These are phyloP conservation scores for Pisolithus tinctorius DNA, from an alignment of 768 basidiomycete species.

Conservation along the genomic window DNA sequence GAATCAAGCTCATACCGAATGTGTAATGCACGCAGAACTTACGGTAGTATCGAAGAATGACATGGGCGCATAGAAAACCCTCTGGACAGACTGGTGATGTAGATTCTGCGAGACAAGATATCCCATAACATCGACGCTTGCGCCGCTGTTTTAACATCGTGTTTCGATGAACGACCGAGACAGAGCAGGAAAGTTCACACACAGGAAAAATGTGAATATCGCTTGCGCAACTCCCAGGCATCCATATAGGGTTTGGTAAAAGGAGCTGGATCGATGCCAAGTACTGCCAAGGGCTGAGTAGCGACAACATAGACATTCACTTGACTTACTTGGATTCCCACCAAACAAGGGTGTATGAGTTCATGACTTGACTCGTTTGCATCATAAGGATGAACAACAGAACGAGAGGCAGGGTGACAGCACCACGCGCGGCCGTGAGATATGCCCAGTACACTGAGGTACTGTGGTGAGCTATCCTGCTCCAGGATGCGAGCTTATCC, in stretches of 20 bases:
- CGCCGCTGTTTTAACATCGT: conserved; percentile 32
- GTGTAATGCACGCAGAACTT: conserved; percentile 1
- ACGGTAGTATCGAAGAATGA: conserved; percentile 71
- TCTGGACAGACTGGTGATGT: conserved; percentile 47
- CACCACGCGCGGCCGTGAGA: conserved; percentile 47
- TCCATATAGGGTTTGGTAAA: conserved; percentile 63
- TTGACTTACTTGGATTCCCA: conserved; percentile 55
- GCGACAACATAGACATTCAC: background rate
- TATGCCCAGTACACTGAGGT: conserved; percentile 49
- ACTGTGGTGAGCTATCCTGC: background rate
- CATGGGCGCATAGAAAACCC: conserved; percentile 68
- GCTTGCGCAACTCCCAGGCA: conserved; percentile 53
- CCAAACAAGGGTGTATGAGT: conserved; percentile 64
- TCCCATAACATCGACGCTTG: conserved; percentile 50
- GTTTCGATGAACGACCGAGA: background rate
- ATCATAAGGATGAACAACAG: conserved; percentile 45
- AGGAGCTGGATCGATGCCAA: conserved; percentile 43
- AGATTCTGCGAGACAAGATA: conserved; percentile 56
- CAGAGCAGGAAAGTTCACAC: conserved; percentile 12
- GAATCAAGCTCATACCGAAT: background rate
- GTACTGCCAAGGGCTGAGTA: conserved; percentile 23
- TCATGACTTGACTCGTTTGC: conserved; percentile 57
- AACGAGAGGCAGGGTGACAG: conserved; percentile 44
- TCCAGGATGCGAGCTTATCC: background rate
- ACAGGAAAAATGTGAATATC: conserved; percentile 53